phyloP scores from a whole-genome alignment of 495 filamentous ascomycete species.

The Penicillium dipodomyicola region DNA sequence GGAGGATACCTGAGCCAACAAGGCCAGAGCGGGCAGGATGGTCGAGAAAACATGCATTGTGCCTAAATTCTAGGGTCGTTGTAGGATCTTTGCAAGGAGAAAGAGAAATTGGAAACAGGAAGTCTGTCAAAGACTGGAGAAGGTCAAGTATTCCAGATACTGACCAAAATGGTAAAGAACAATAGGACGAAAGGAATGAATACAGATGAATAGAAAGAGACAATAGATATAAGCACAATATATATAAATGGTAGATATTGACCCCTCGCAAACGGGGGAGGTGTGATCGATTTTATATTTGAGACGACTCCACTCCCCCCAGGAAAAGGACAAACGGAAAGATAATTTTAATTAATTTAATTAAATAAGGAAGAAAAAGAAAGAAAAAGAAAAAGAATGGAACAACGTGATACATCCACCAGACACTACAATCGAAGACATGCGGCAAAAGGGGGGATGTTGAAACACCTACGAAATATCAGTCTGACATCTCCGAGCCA shows the following conservation, averaged over 20 bases:
- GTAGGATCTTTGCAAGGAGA: constrained; percentile 3
- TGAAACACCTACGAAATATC: constrained; percentile 12
- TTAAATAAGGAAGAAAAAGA: not conserved
- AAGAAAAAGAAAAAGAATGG: not conserved
- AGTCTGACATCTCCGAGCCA: constrained; percentile 13
- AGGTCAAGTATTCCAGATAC: constrained; percentile 7
- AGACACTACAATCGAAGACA: constrained; percentile 31
- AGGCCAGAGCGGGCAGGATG: constrained; percentile 35
- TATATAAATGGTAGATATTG: too few relatives aligned
- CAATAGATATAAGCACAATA: not conserved
- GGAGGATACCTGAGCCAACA: constrained; percentile 42
- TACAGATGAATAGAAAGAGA: not conserved
- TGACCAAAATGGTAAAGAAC: constrained; percentile 6
- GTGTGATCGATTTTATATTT: constrained; percentile 3
- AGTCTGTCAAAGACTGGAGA: constrained; percentile 24
- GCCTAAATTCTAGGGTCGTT: constrained; percentile 9
- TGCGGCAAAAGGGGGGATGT: constrained; percentile 25
- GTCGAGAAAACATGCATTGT: constrained; percentile 44
- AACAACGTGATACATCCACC: constrained; percentile 28
- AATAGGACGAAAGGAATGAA: constrained; percentile 11
- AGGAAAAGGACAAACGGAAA: not conserved
- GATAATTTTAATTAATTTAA: too few relatives aligned
- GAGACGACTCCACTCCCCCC: not conserved
- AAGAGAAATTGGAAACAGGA: constrained; percentile 9
- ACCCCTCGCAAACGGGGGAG: not conserved